phyloP scores from a whole-genome alignment of 2,329 filamentous ascomycete species.

The Aureobasidium sp. region DNA sequence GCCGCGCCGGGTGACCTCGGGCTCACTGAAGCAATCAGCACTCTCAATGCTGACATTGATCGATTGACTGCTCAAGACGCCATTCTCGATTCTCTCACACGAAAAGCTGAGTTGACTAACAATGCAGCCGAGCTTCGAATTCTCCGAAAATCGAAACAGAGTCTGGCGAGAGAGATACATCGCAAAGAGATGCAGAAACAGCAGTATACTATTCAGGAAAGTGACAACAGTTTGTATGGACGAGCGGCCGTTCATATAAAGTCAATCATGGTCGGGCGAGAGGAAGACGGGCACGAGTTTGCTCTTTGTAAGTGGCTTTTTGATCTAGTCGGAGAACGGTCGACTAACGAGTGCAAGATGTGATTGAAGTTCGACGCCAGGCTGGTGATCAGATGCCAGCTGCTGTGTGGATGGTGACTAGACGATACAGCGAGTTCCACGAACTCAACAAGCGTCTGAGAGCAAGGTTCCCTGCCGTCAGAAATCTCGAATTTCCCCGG shows the following conservation, averaged over 20 bases:
- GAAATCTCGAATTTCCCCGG: conserved; percentile 84
- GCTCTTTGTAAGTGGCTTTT: conserved; percentile 59
- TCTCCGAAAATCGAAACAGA: conserved; percentile 86
- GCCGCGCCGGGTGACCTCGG: conserved; percentile 92
- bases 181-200: conserved; percentile 93
- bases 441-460: conserved; percentile 87
- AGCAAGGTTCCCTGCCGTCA: conserved; percentile 76
- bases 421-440: conserved; percentile 94
- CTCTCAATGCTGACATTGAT: conserved; percentile 83
- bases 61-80: conserved; percentile 80
- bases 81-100: conserved; percentile 82
- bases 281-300: conserved; percentile 88
- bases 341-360: conserved; percentile 44
- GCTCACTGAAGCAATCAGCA: conserved; percentile 83
- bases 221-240: conserved; percentile 92
- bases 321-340: neutral
- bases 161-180: conserved; percentile 82
- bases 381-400: conserved; percentile 94
- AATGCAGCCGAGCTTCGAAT: conserved; percentile 92
- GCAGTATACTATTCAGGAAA: conserved; percentile 96
- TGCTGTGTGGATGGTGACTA: conserved; percentile 88
- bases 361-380: conserved; percentile 82
- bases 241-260: conserved; percentile 85
- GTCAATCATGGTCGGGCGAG: conserved; percentile 83
- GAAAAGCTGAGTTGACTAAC: conserved; percentile 94